phyloP scores from a whole-genome alignment of 768 basidiomycete species.

The Cystofilobasidium bisporidii region DNA sequence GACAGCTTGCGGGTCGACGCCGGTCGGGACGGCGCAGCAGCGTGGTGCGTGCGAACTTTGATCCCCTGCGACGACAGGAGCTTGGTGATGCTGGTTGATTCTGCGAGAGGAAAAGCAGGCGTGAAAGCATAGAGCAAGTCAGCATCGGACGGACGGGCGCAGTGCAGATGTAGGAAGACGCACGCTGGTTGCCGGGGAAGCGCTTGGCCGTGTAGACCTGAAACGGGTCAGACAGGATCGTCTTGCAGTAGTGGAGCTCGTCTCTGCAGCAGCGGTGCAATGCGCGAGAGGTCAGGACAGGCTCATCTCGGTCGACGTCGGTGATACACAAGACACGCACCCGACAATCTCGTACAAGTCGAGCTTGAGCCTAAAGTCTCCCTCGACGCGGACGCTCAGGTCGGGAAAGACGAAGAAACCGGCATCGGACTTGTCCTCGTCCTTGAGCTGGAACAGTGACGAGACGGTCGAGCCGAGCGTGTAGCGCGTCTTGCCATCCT shows the following conservation, averaged over 20 bases:
- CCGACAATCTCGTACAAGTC: constrained; percentile 83
- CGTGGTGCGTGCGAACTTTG: constrained; percentile 16
- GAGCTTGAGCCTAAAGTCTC: constrained; percentile 69
- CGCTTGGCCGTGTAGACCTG: constrained; percentile 84
- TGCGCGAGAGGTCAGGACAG: constrained; percentile 14
- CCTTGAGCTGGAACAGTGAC: constrained; percentile 82
- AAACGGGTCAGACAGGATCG: constrained; percentile 77
- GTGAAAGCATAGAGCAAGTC: too few relatives aligned
- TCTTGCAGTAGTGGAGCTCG: constrained; percentile 81
- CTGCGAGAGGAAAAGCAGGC: not conserved
- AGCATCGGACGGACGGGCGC: too few relatives aligned
- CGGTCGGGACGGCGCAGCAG: not conserved
- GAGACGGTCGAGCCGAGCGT: constrained; percentile 86
- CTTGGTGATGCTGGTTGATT: not conserved
- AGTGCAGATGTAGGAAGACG: too few relatives aligned
- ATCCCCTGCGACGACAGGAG: constrained; percentile 18
- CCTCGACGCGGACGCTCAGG: constrained; percentile 82
- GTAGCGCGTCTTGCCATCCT: constrained; percentile 84
- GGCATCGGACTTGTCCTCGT: constrained; percentile 53
- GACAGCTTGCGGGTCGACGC: not conserved
- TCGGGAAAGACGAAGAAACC: constrained; percentile 97
- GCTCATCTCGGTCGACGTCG: too few relatives aligned
- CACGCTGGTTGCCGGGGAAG: constrained; percentile 9
- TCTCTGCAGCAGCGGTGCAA: constrained; percentile 50
- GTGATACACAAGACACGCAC: constrained; percentile 55